phyloP scores from a whole-genome alignment of 345 rosid species.

The Dipteronia dyeriana region DNA sequence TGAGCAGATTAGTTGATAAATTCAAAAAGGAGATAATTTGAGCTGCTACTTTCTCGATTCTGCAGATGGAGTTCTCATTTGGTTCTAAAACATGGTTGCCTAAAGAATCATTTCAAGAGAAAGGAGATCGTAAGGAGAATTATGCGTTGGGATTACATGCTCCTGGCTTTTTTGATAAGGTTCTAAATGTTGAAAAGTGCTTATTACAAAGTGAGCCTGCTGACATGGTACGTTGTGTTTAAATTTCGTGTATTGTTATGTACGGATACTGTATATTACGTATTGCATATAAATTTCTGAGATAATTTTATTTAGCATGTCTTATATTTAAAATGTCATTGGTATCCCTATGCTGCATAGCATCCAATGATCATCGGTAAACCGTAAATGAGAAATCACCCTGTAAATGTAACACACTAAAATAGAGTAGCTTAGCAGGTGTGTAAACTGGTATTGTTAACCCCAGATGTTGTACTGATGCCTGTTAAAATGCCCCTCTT shows the following conservation, averaged over 20 bases:
- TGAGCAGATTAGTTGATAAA: not conserved
- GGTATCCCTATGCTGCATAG: not conserved
- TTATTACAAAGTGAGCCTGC: constrained; percentile 86
- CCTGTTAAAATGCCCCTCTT: not conserved
- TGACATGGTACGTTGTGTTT: constrained; percentile 53
- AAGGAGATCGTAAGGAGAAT: constrained; percentile 45
- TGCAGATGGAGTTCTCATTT: constrained; percentile 93
- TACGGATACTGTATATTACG: not conserved
- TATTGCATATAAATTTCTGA: not conserved
- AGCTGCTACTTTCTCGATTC: constrained; percentile 16
- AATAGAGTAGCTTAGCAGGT: constrained; percentile 5
- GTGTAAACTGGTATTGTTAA: not conserved
- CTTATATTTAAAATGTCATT: not conserved
- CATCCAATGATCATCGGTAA: not conserved
- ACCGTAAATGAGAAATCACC: not conserved
- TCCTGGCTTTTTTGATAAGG: constrained; percentile 90
- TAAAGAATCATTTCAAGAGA: constrained; percentile 53
- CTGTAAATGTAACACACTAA: not conserved
- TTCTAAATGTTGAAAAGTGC: constrained; percentile 75
- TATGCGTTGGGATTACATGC: constrained; percentile 87
- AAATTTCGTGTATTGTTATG: not conserved
- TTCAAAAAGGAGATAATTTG: constrained; percentile 4
- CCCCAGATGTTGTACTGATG: not conserved
- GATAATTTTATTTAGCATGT: not conserved
- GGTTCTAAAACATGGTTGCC: constrained; percentile 86